Base-by-base conservation (phyloP, 176 grass and related monocot genomes). In the Aegilops sharonensis region DNA sequence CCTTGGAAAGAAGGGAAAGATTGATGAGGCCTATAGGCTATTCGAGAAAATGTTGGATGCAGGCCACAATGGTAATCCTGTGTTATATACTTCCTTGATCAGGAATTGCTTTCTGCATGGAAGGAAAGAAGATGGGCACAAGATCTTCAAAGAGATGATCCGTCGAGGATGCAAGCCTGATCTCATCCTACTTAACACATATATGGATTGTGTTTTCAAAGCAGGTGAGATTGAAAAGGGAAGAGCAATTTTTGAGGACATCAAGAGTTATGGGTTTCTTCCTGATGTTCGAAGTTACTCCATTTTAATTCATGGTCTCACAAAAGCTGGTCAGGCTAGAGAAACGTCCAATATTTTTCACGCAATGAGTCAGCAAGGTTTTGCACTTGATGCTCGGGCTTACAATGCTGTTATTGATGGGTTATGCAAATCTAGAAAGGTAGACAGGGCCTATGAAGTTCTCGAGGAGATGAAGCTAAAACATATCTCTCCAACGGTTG, bases 121-220 rank as follows among this genome's bases (percentile, higher is more conserved):
- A 62, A 99, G 97, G 85, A 99, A 91, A 91, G 97, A 98, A 76
- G 96, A 98, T 90, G 96, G 97, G 0, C 93, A 98, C 73, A 98
- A 98, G 85, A 94, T 98, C 32, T 98, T 94, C 79, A 98, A 95
- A 92, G 94, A 94, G 84, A 87, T 98, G 94, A 90, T 80, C 50
- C 87, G 84, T 57, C 85, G 62, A 80, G 83, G 94, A 74, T 94
- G 97, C 77, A 66, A 30, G 21, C 94, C 97, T 80, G 97, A 98
- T 91, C 79, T 94, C 75, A 98, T 88, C 67, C 88, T 98, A 75
- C 81, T 98, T 20, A 95, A 98, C 84, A 96, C 94, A 60, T 98
- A 96, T 62, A 98, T 96, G 97, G 94, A 98, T 85, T 98, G 97
- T 43, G 35, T 92, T 77, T 94, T 98, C 78, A 98, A 98, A 89